Base-by-base conservation (phyloP, 208 protist genomes). In the Leishmania braziliensis region DNA sequence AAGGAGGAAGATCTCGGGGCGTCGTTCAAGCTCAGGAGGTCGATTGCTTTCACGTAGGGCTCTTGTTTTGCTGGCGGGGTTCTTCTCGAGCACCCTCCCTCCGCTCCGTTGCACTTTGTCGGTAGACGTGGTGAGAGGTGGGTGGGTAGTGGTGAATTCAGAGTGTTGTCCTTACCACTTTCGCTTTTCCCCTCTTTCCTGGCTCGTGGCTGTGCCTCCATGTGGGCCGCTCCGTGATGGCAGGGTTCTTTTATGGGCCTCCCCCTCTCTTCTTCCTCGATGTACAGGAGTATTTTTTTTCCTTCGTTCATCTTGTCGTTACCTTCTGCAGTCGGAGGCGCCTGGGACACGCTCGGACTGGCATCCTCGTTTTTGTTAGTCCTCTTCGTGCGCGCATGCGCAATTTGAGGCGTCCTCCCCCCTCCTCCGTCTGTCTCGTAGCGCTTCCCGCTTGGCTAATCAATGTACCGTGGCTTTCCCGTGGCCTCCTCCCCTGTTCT, bases 11-110 rank as follows among this genome's bases (percentile, higher is more conserved):
- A 82, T 0, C 12, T 75, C 16, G 20, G 50, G 0, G 2, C 56
- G 53, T 26, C 53, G 23, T 8, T 79, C 0, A 81, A 79, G 72
- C 51, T 77, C 12, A 85, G 63, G 29, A 85, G 82, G 56, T 76
- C 77, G 1, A 53, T 75, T 12, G 62, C 65, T 48, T 39, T 23
- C 20, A 58, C 48, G 60, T 85, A 58, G 65, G 39, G 36, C 23
- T 36, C 12, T 73, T 29, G 12, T 23, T 20, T 5, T 50, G 39
- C 5, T 9, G 43, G 36, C 20, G 10, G 10, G 4, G 43, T 33
- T 10, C 29, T n/a, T 39, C 14, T 29, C 65, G 8, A n/a, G 20
- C 36, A 70, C 65, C 65, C 33, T 26, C 14, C 14, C 36, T n/a
- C 65, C 26, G 2, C 65, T 48, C 33, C 65, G 39, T 70, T n/a